Conservation (phyloP, 1,139 yeast genomes). For the Blastobotrys indianensis region DNA sequence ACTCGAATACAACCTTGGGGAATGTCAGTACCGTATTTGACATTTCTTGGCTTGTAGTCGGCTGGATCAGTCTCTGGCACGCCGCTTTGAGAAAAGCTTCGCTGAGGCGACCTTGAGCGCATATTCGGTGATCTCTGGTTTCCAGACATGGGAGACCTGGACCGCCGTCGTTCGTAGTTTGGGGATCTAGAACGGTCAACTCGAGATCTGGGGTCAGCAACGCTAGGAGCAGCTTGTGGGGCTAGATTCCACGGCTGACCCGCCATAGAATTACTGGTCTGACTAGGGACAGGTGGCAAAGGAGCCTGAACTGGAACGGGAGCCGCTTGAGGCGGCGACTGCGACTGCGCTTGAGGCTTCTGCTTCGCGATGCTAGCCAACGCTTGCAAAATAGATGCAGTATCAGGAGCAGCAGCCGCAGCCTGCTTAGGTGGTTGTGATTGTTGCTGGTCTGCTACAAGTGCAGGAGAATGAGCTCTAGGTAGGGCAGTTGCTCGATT, state of each 20-base stretch:
- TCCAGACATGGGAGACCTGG: background rate
- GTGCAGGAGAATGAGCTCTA: slow-evolving; percentile 14
- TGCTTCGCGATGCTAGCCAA: slow-evolving; percentile 36
- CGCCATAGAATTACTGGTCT: slow-evolving; percentile 5
- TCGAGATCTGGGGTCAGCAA: slow-evolving; percentile 5
- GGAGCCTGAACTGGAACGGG: slow-evolving; percentile 17
- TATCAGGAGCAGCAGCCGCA: slow-evolving; percentile 27
- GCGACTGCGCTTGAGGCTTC: slow-evolving; percentile 21
- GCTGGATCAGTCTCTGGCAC: background rate
- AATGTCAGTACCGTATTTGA: slow-evolving; percentile 60
- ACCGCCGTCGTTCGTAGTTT: slow-evolving; percentile 4
- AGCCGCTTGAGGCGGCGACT: slow-evolving; percentile 21
- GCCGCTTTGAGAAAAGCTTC: background rate
- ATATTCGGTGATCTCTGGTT: background rate
- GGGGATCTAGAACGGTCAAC: background rate
- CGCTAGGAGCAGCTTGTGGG: slow-evolving; percentile 8
- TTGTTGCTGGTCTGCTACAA: slow-evolving; percentile 3
- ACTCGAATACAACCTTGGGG: slow-evolving; percentile 83
- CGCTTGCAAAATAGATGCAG: slow-evolving; percentile 37
- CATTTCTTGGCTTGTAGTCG: slow-evolving; percentile 6
- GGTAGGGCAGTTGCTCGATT: slow-evolving; percentile 6
- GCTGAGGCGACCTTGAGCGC: background rate
- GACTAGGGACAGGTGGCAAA: slow-evolving; percentile 15
- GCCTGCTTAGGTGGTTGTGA: slow-evolving; percentile 1
- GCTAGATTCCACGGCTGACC: slow-evolving; percentile 10